Conservation (phyloP, 768 basidiomycete genomes). For the Pleurotus tuber-regium region DNA sequence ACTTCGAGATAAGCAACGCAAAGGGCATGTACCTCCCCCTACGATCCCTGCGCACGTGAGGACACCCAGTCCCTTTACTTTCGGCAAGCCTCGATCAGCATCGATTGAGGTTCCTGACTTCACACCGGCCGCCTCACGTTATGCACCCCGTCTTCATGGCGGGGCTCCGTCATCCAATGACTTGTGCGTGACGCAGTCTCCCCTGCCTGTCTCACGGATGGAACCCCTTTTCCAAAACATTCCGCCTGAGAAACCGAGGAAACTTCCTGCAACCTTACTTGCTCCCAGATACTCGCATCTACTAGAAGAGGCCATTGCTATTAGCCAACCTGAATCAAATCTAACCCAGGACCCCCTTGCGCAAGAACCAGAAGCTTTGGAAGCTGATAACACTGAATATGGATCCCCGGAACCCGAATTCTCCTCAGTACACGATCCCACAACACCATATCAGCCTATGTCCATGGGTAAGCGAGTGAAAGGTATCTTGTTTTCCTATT, state of each 20-base stretch:
- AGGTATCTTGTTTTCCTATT: constrained; percentile 60
- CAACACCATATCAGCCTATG: constrained; percentile 18
- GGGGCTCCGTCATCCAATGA: not conserved
- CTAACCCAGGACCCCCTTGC: constrained; percentile 6
- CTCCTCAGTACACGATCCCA: constrained; percentile 4
- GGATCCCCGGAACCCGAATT: constrained; percentile 1
- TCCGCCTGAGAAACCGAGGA: constrained; percentile 22
- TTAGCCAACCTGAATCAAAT: constrained; percentile 25
- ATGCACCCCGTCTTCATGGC: constrained; percentile 17
- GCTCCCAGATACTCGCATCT: constrained; percentile 60
- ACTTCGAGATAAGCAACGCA: constrained; percentile 57
- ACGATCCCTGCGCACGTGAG: constrained; percentile 30
- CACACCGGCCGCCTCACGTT: constrained; percentile 41
- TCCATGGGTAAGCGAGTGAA: constrained; percentile 52
- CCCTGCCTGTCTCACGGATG: constrained; percentile 18
- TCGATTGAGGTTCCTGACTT: constrained; percentile 51
- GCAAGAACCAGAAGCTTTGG: constrained; percentile 1
- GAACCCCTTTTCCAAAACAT: constrained; percentile 33
- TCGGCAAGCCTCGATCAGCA: constrained; percentile 14
- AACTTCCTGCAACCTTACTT: constrained; percentile 38
- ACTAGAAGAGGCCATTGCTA: constrained; percentile 49
- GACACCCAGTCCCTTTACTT: constrained; percentile 12
- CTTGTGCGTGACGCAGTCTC: constrained; percentile 9
- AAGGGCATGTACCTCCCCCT: constrained; percentile 55
- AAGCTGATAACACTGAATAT: not conserved